A percentile compares a stretch with the other conserved stretches of the same genome.
phyloP scores from a whole-genome alignment of 306 rosid species.

The Cicer pinnatifidum region DNA sequence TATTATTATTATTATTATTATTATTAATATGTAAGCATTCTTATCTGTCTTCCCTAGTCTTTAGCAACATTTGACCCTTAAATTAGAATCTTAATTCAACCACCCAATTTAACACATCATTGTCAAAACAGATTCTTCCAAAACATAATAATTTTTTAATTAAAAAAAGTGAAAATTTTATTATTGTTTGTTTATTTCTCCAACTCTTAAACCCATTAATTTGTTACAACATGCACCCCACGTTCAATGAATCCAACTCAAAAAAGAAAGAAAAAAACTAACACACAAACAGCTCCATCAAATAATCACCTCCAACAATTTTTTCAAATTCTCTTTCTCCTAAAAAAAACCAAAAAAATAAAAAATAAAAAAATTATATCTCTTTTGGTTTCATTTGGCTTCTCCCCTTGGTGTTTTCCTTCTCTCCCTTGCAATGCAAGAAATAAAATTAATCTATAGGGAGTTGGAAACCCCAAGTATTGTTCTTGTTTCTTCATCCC shows the following conservation, averaged over 20 bases:
- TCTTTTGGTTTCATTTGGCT: slow-evolving; percentile 44
- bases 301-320: slow-evolving; percentile 54
- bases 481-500: slow-evolving; percentile 49
- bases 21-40: slow-evolving; percentile 39
- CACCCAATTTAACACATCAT: slow-evolving; percentile 50
- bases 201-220: slow-evolving; percentile 44
- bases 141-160: not conserved
- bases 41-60: slow-evolving; percentile 50
- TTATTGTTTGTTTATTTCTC: slow-evolving; percentile 23
- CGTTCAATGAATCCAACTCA: slow-evolving; percentile 56
- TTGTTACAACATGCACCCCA: slow-evolving; percentile 79
- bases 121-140: slow-evolving; percentile 38
- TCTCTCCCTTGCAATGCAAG: slow-evolving; percentile 34
- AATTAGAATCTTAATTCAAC: slow-evolving; percentile 64
- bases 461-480: slow-evolving; percentile 47
- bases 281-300: slow-evolving; percentile 41
- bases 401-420: slow-evolving; percentile 39
- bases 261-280: slow-evolving; percentile 42
- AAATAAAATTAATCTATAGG: slow-evolving; percentile 29
- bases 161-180: not conserved
- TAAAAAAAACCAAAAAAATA: slow-evolving; percentile 5
- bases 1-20: no score
- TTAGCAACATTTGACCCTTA: slow-evolving; percentile 65
- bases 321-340: slow-evolving; percentile 49
- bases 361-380: not conserved